Evolutionary conservation across 2,329 filamentous ascomycete species (phyloP).

Genomic region (Epichloe glyceriae): DNA sequence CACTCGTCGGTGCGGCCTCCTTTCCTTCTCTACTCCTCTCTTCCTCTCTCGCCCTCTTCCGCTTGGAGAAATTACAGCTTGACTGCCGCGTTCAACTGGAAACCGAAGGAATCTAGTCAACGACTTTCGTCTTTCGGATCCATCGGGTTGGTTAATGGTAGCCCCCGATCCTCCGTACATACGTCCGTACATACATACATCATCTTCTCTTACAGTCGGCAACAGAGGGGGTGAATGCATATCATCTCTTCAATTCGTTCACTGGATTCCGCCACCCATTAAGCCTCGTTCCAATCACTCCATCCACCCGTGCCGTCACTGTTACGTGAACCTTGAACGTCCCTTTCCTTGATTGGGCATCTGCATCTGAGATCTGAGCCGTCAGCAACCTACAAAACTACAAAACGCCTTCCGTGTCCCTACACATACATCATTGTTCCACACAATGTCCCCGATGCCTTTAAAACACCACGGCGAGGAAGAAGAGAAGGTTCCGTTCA

Average conservation of each 20-base stretch:
- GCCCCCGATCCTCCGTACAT: no score
- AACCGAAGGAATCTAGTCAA: no score
- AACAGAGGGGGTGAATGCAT: neutral
- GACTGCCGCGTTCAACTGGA: neutral
- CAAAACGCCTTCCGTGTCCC: neutral
- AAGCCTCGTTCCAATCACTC: neutral
- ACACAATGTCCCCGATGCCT: slow-evolving; percentile 9
- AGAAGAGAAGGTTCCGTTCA: slow-evolving; percentile 12
- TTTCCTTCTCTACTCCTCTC: neutral
- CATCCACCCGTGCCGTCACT: neutral
- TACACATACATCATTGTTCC: neutral
- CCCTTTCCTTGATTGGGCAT: neutral
- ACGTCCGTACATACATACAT: no score
- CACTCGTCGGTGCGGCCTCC: neutral
- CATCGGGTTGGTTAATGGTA: no score
- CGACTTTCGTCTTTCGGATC: no score
- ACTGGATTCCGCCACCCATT: neutral
- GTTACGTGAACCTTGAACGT: neutral
- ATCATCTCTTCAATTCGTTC: neutral
- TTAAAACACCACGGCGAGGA: slow-evolving; percentile 5
- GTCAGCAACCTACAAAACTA: neutral
- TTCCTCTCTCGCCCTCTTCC: neutral
- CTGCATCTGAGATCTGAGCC: neutral
- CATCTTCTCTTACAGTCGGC: neutral
- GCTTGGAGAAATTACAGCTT: neutral